Evolutionary conservation across 208 protist genomes (phyloP).

Genomic region (Naegleria gruberi): DNA sequence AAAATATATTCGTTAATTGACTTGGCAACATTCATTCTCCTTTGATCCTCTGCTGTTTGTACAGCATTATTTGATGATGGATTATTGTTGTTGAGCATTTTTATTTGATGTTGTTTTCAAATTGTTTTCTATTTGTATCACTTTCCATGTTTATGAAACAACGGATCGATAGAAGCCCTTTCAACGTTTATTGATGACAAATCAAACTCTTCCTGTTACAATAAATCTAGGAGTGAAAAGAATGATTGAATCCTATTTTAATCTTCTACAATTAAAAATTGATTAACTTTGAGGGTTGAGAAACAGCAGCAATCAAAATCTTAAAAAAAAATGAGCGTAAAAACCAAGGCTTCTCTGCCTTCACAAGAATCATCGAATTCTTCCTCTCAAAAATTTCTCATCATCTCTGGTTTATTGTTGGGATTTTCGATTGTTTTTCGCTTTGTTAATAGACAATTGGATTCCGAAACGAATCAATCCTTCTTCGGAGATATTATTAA

Average conservation of each 20-base stretch:
- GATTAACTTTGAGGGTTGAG: too few relatives aligned
- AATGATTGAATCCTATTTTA: too few relatives aligned
- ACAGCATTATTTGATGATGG: background rate
- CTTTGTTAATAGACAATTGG: background rate
- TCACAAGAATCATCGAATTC: background rate
- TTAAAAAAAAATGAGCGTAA: background rate
- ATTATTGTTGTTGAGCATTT: background rate
- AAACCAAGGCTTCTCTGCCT: background rate
- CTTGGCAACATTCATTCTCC: conserved; percentile 42
- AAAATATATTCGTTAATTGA: conserved; percentile 50
- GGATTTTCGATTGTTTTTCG: background rate
- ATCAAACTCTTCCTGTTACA: too few relatives aligned
- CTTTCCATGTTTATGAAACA: too few relatives aligned
- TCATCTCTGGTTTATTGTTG: background rate
- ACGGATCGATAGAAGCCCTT: too few relatives aligned
- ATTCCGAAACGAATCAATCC: background rate
- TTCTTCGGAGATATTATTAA: background rate
- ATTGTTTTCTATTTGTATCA: too few relatives aligned
- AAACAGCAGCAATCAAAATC: too few relatives aligned
- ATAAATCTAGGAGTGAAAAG: too few relatives aligned
- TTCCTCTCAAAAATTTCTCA: background rate
- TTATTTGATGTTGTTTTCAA: too few relatives aligned
- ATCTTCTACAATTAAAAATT: too few relatives aligned
- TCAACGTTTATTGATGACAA: too few relatives aligned
- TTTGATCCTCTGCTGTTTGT: background rate